Conservation (phyloP, 805 yeast genomes). For the Metschnikowia baotianmanensis region DNA sequence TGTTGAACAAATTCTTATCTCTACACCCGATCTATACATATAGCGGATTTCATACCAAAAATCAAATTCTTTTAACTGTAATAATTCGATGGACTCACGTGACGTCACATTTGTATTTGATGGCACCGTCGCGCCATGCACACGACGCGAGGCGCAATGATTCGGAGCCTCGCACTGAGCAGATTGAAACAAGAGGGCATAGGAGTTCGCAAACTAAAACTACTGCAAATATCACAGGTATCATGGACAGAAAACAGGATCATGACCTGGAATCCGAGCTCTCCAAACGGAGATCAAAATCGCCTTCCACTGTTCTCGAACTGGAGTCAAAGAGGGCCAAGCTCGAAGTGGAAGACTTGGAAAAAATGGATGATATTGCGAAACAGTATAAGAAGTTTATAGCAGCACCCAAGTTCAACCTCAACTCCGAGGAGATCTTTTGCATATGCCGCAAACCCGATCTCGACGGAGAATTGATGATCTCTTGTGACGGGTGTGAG, state of each 20-base stretch:
- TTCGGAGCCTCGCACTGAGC: too few relatives aligned
- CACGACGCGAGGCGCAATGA: too few relatives aligned
- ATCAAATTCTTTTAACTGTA: too few relatives aligned
- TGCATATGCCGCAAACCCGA: conserved; percentile 82
- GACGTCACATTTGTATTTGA: too few relatives aligned
- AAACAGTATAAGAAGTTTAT: conserved; percentile 37
- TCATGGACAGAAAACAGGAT: conserved; percentile 4
- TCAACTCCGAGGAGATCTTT: conserved; percentile 60
- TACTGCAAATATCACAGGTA: not conserved
- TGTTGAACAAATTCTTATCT: too few relatives aligned
- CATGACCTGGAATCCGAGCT: conserved; percentile 1
- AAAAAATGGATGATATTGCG: conserved; percentile 31
- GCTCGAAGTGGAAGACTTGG: conserved; percentile 20
- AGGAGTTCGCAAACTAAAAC: too few relatives aligned
- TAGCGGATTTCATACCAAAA: too few relatives aligned
- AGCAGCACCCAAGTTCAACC: conserved; percentile 39
- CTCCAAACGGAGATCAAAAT: conserved; percentile 16
- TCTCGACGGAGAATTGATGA: conserved; percentile 74
- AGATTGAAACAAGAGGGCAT: too few relatives aligned
- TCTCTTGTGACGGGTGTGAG: conserved; percentile 93
- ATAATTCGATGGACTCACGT: too few relatives aligned
- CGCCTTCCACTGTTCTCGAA: conserved; percentile 10
- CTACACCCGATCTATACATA: too few relatives aligned
- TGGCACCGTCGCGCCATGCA: too few relatives aligned
- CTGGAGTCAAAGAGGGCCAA: conserved; percentile 14